These are phyloP conservation scores for Daldinia decipiens DNA, from an alignment of 495 filamentous ascomycete genomes.

Conservation along the genomic window DNA sequence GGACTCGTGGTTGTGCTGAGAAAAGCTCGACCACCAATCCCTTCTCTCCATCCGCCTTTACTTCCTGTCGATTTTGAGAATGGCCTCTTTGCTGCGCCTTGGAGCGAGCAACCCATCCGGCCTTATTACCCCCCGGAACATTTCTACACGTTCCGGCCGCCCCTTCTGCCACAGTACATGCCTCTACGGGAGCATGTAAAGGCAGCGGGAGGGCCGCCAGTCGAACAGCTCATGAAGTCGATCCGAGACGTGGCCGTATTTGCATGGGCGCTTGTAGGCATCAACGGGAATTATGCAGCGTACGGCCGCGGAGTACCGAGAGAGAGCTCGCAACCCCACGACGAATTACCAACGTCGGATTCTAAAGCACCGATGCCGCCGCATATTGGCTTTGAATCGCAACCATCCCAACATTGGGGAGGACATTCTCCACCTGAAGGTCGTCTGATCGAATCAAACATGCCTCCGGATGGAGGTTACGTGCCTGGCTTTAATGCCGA, in stretches of 20 bases:
- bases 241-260: slow-evolving; percentile 88
- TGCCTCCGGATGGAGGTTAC: slow-evolving; percentile 16
- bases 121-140: slow-evolving; percentile 55
- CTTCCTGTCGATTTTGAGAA: slow-evolving; percentile 64
- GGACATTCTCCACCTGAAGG: slow-evolving; percentile 9
- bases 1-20: slow-evolving; percentile 86
- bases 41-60: slow-evolving; percentile 61
- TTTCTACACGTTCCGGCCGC: slow-evolving; percentile 55
- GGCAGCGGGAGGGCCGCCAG: slow-evolving; percentile 60
- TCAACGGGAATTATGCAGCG: slow-evolving; percentile 78
- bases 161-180: slow-evolving; percentile 56
- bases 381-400: slow-evolving; percentile 38
- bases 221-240: slow-evolving; percentile 76
- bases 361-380: slow-evolving; percentile 36
- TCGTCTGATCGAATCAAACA: slow-evolving; percentile 17
- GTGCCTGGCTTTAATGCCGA: slow-evolving; percentile 15
- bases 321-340: slow-evolving; percentile 67
- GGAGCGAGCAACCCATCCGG: slow-evolving; percentile 70
- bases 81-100: slow-evolving; percentile 81
- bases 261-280: slow-evolving; percentile 82
- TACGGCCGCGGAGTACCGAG: slow-evolving; percentile 70
- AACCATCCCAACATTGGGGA: slow-evolving; percentile 26
- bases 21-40: slow-evolving; percentile 75
- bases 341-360: slow-evolving; percentile 67
- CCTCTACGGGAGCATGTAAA: slow-evolving; percentile 57